These are phyloP conservation scores for Candida palmyrensis DNA, from an alignment of 805 yeast genomes.

Conservation along the genomic window DNA sequence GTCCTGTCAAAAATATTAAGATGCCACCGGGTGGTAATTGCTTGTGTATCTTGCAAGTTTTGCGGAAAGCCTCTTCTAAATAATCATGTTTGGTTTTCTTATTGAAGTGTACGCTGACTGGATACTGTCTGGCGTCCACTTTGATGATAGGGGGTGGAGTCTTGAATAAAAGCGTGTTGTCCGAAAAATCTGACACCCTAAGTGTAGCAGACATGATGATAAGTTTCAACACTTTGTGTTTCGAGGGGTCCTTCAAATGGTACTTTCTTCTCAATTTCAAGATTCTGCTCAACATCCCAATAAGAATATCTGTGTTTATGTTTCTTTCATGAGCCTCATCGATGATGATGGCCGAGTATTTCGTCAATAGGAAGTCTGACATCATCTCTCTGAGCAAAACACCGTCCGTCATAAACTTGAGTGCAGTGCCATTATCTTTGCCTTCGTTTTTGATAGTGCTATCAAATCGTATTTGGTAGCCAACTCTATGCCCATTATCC, in stretches of 20 bases:
- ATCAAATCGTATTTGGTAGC: conserved; percentile 81
- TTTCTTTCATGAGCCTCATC: conserved; percentile 99
- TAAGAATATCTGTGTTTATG: conserved; percentile 89
- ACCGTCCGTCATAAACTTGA: conserved; percentile 94
- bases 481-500: conserved; percentile 62
- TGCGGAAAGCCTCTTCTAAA: conserved; percentile 78
- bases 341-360: conserved; percentile 81
- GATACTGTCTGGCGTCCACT: conserved; percentile 90
- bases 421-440: conserved; percentile 46
- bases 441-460: conserved; percentile 53
- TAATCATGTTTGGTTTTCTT: conserved; percentile 74
- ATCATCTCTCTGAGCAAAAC: conserved; percentile 90
- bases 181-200: conserved; percentile 89
- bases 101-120: conserved; percentile 89
- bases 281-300: conserved; percentile 90
- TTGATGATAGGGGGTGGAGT: conserved; percentile 81
- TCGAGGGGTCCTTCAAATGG: conserved; percentile 40
- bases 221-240: conserved; percentile 63
- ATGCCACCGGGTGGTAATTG: conserved; percentile 92
- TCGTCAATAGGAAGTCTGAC: conserved; percentile 72
- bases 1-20: conserved; percentile 88
- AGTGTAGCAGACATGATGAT: conserved; percentile 97
- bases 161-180: conserved; percentile 63
- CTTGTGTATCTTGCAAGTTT: conserved; percentile 81
- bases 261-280: conserved; percentile 62